Conservation (phyloP, 1,284 basidiomycete species). For the Heterobasidion parviporum region DNA sequence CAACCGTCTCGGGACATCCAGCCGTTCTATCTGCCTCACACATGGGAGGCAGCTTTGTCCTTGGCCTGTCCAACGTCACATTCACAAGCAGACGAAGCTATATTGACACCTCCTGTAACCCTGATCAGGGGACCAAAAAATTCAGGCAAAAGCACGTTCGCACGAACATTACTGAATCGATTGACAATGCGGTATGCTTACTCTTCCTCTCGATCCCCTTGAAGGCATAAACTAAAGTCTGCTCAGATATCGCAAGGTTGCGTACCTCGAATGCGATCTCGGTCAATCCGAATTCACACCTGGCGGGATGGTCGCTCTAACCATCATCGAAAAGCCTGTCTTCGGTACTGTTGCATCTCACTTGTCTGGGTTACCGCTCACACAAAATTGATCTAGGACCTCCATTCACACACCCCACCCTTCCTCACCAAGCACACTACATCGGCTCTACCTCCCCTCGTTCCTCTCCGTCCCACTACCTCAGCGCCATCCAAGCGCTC, state of each 20-base stretch:
- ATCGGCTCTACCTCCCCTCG: slow-evolving; percentile 77
- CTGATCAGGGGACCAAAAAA: slow-evolving; percentile 83
- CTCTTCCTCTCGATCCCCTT: neutral
- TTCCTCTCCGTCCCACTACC: slow-evolving; percentile 74
- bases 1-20: slow-evolving; percentile 34
- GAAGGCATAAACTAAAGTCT: neutral
- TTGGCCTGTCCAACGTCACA: neutral
- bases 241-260: slow-evolving; percentile 62
- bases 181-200: slow-evolving; percentile 43
- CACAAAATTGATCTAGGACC: slow-evolving; percentile 39
- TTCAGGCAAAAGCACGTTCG: slow-evolving; percentile 86
- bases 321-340: slow-evolving; percentile 57
- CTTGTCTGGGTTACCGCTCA: neutral
- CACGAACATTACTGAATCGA: slow-evolving; percentile 67
- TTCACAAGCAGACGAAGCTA: neutral
- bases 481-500: slow-evolving; percentile 62
- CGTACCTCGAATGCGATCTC: slow-evolving; percentile 87
- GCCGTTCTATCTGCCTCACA: slow-evolving; percentile 41
- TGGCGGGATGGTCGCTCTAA: slow-evolving; percentile 78
- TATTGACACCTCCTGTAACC: slow-evolving; percentile 23
- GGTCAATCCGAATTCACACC: slow-evolving; percentile 94
- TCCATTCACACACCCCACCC: slow-evolving; percentile 72
- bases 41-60: slow-evolving; percentile 50
- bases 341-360: slow-evolving; percentile 47
- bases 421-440: slow-evolving; percentile 75